Conservation (phyloP, 139 green algal genomes). For the Tetradesmus obliquus region DNA sequence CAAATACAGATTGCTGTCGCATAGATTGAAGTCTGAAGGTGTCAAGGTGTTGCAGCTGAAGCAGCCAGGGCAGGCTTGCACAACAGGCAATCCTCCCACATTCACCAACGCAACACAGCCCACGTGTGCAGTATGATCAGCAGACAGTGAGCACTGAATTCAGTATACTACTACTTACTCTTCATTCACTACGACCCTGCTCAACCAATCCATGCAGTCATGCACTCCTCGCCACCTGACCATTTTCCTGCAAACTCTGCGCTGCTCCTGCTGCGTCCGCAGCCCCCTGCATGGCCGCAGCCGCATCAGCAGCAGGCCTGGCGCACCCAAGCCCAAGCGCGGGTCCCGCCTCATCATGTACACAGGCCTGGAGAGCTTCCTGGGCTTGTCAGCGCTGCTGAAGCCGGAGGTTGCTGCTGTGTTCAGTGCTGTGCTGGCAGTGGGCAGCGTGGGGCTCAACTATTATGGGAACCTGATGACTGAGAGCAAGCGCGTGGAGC, state of each 20-base stretch:
- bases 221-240: too few relatives aligned
- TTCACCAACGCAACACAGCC: not conserved
- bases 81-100: not conserved
- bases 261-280: not conserved
- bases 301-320: not conserved
- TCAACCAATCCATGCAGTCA: not conserved
- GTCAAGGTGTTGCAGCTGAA: too few relatives aligned
- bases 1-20: not conserved
- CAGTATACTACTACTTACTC: too few relatives aligned
- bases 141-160: too few relatives aligned
- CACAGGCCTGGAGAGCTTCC: slow-evolving; percentile 44
- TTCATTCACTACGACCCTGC: not conserved
- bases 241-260: not conserved
- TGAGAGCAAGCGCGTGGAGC: slow-evolving; percentile 65
- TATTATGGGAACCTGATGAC: slow-evolving; percentile 65
- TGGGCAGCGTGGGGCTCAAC: slow-evolving; percentile 61
- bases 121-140: too few relatives aligned
- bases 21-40: not conserved
- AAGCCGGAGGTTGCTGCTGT: slow-evolving; percentile 59
- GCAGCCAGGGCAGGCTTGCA: too few relatives aligned
- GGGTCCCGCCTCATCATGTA: not conserved
- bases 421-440: slow-evolving; percentile 62
- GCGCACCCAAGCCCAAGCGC: not conserved
- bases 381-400: slow-evolving; percentile 46
- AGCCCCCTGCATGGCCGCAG: not conserved